These are phyloP conservation scores for Coprinellus micaceus DNA, from an alignment of 768 basidiomycete genomes.

Conservation along the genomic window DNA sequence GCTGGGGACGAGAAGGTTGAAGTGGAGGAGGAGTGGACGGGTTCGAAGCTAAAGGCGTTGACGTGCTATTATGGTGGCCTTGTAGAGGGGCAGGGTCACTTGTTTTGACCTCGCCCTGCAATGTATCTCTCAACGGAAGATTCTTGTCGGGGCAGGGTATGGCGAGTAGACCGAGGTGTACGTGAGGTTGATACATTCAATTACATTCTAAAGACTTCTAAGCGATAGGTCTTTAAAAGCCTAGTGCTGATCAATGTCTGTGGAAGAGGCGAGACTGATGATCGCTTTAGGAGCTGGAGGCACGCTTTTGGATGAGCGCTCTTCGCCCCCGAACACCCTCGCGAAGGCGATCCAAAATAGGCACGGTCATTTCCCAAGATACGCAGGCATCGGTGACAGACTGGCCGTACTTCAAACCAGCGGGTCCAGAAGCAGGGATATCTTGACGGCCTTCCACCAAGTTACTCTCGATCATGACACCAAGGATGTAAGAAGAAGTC, in stretches of 20 bases:
- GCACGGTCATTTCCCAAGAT: conserved; percentile 85
- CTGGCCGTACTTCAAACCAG: conserved; percentile 75
- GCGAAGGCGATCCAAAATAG: conserved; percentile 79
- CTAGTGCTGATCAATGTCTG: no score
- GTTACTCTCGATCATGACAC: conserved; percentile 95
- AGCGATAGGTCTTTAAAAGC: no score
- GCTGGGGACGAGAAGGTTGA: conserved; percentile 61
- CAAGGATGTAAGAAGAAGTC: conserved; percentile 74
- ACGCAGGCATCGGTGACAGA: conserved; percentile 90
- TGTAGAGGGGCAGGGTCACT: conserved; percentile 58
- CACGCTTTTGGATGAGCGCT: conserved; percentile 37
- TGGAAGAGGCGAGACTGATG: no score
- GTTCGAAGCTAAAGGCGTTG: conserved; percentile 85
- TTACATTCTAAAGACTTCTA: no score
- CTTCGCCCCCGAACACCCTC: conserved; percentile 81
- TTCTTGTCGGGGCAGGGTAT: background rate
- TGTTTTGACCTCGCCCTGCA: conserved; percentile 41
- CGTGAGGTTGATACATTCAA: no score
- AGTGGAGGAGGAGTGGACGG: conserved; percentile 97
- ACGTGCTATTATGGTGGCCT: conserved; percentile 94
- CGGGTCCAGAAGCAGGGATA: conserved; percentile 68
- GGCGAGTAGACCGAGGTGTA: no score
- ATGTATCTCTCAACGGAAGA: background rate
- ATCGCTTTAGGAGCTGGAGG: conserved; percentile 10
- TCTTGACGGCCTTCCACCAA: conserved; percentile 85